Evolutionary conservation across 2,329 filamentous ascomycete species (phyloP).

Genomic region (Verruconis gallopava): DNA sequence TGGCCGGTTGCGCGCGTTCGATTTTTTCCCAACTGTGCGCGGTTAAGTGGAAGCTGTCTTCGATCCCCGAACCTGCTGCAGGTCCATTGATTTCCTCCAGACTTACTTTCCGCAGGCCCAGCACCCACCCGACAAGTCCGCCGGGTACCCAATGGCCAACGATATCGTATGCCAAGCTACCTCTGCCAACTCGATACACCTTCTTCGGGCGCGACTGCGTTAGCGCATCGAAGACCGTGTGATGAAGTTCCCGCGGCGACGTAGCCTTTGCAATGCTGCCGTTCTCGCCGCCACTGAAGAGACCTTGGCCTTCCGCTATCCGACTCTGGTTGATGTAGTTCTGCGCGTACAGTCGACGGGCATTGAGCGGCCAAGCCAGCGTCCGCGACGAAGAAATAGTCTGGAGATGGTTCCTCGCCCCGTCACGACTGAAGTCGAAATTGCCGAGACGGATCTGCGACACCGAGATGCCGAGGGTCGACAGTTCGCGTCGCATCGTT

Average conservation of each 20-base stretch:
- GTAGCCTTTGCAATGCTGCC: slow-evolving; percentile 8
- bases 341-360: slow-evolving; percentile 22
- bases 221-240: slow-evolving; percentile 81
- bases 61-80: background rate
- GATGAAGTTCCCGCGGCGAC: slow-evolving; percentile 63
- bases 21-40: slow-evolving; percentile 6
- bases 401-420: slow-evolving; percentile 13
- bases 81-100: slow-evolving; percentile 8
- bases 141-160: slow-evolving; percentile 71
- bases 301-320: slow-evolving; percentile 36
- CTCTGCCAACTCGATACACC: slow-evolving; percentile 69
- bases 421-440: slow-evolving; percentile 61
- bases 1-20: slow-evolving; percentile 2
- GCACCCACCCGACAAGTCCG: slow-evolving; percentile 80
- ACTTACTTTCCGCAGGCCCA: slow-evolving; percentile 51
- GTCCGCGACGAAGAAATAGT: slow-evolving; percentile 19
- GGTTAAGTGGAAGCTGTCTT: slow-evolving; percentile 2
- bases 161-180: slow-evolving; percentile 71
- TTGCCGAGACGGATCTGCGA: slow-evolving; percentile 84
- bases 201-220: slow-evolving; percentile 47
- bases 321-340: slow-evolving; percentile 26
- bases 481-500: slow-evolving; percentile 67
- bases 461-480: slow-evolving; percentile 62
- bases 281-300: slow-evolving; percentile 29
- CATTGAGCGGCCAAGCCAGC: slow-evolving; percentile 24